These are phyloP conservation scores for Botryotinia narcissicola DNA, from an alignment of 2,329 filamentous ascomycete genomes.

Conservation along the genomic window DNA sequence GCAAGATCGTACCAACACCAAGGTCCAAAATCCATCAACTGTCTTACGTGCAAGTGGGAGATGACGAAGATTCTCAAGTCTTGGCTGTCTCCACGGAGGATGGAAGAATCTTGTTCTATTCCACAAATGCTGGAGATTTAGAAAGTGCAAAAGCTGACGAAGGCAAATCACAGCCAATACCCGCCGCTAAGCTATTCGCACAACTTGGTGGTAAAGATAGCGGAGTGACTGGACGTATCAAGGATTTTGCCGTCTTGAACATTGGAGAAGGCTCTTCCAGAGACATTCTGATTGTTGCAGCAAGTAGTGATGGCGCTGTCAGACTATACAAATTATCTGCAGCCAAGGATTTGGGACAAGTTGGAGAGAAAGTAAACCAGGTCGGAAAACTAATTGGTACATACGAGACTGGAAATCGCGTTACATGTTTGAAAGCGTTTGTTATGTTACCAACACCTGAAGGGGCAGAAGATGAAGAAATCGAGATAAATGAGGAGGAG, in stretches of 20 bases:
- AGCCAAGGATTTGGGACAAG: slow-evolving; percentile 35
- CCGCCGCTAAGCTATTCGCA: slow-evolving; percentile 66
- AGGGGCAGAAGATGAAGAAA: slow-evolving; percentile 50
- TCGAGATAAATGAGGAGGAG: slow-evolving; percentile 32
- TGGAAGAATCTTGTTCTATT: slow-evolving; percentile 80
- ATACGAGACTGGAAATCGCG: slow-evolving; percentile 82
- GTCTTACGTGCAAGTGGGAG: slow-evolving; percentile 59
- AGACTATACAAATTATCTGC: slow-evolving; percentile 66
- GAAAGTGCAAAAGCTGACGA: slow-evolving; percentile 34
- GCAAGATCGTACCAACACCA: slow-evolving; percentile 63
- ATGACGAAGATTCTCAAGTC: slow-evolving; percentile 52
- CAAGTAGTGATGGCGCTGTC: slow-evolving; percentile 82
- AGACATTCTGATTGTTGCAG: slow-evolving; percentile 63
- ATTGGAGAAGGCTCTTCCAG: slow-evolving; percentile 39
- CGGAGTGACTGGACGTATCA: slow-evolving; percentile 74
- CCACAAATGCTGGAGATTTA: slow-evolving; percentile 56
- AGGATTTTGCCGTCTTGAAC: slow-evolving; percentile 72
- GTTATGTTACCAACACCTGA: slow-evolving; percentile 72
- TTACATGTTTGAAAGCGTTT: slow-evolving; percentile 86
- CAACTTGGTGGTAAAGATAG: slow-evolving; percentile 72
- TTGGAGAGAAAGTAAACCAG: slow-evolving; percentile 38
- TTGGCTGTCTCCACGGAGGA: slow-evolving; percentile 86
- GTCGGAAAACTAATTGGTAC: slow-evolving; percentile 62
- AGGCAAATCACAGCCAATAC: slow-evolving; percentile 48
- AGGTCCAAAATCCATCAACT: slow-evolving; percentile 83